Evolutionary conservation across 148 eudicot genomes (phyloP).

Genomic region (Pouteria glomerata): DNA sequence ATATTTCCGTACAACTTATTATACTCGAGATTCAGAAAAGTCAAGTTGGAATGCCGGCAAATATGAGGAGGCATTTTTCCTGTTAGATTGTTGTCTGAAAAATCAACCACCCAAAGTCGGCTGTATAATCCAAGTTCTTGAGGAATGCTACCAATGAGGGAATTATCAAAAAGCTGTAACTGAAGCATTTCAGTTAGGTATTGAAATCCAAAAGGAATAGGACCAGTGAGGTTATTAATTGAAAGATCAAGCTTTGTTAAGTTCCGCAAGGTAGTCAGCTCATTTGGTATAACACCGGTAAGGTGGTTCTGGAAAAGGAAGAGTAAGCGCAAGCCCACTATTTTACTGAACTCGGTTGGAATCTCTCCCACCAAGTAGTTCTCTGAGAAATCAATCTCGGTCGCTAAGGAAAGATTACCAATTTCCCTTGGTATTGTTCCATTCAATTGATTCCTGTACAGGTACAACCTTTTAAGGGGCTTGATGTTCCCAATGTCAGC

Average conservation of each 20-base stretch:
- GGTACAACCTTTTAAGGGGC: slow-evolving; percentile 46
- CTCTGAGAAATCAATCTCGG: slow-evolving; percentile 85
- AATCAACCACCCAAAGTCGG: slow-evolving; percentile 83
- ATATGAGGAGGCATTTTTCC: slow-evolving; percentile 72
- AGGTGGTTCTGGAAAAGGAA: slow-evolving; percentile 79
- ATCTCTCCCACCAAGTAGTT: slow-evolving; percentile 65
- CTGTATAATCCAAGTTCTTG: slow-evolving; percentile 61
- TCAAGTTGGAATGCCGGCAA: slow-evolving; percentile 58
- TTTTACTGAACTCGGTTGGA: slow-evolving; percentile 58
- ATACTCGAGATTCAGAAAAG: slow-evolving; percentile 62
- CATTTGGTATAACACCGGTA: slow-evolving; percentile 61
- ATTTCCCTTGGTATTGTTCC: slow-evolving; percentile 82
- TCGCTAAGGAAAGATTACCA: slow-evolving; percentile 67
- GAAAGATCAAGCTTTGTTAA: slow-evolving; percentile 80
- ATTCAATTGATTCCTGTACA: slow-evolving; percentile 72
- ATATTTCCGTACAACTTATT: slow-evolving; percentile 66
- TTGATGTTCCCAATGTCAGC: slow-evolving; percentile 55
- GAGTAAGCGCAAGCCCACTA: slow-evolving; percentile 51
- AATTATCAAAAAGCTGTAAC: slow-evolving; percentile 71
- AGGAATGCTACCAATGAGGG: slow-evolving; percentile 67
- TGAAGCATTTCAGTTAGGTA: slow-evolving; percentile 53
- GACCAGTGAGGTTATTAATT: slow-evolving; percentile 68
- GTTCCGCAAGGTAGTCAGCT: slow-evolving; percentile 52
- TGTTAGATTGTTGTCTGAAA: slow-evolving; percentile 59
- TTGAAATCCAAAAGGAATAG: slow-evolving; percentile 76